These are phyloP conservation scores for Gelatoporia subvermispora DNA, from an alignment of 768 basidiomycete genomes.

Conservation along the genomic window DNA sequence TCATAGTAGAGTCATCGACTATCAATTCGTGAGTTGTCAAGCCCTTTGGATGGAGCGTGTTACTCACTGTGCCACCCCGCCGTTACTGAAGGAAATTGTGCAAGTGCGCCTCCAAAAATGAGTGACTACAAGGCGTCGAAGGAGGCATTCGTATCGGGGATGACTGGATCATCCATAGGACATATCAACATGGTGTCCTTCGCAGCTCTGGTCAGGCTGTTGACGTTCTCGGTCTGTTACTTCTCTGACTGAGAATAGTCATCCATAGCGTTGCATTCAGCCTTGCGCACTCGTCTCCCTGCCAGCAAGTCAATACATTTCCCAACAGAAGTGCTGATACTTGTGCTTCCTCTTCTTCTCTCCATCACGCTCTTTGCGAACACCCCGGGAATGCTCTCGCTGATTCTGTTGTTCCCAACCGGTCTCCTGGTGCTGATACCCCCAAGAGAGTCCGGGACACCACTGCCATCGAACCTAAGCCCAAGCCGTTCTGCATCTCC, in stretches of 20 bases:
- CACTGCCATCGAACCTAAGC: constrained; percentile 43
- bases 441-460: constrained; percentile 38
- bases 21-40: too few relatives aligned
- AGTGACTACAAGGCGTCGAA: constrained; percentile 68
- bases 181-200: constrained; percentile 68
- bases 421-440: constrained; percentile 40
- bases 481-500: constrained; percentile 14
- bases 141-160: constrained; percentile 76
- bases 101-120: neutral
- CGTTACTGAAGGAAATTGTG: too few relatives aligned
- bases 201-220: constrained; percentile 53
- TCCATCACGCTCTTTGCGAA: constrained; percentile 75
- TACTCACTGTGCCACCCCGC: too few relatives aligned
- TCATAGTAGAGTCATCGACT: too few relatives aligned
- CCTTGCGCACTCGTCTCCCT: constrained; percentile 46
- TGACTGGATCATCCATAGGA: constrained; percentile 61
- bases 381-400: constrained; percentile 46
- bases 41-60: too few relatives aligned
- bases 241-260: constrained; percentile 40
- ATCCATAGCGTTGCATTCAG: constrained; percentile 67
- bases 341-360: constrained; percentile 75
- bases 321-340: constrained; percentile 55
- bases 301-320: constrained; percentile 32
- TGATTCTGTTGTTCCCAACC: constrained; percentile 43
- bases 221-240: neutral